These are phyloP conservation scores for Cryptosporidium parvum DNA, from an alignment of 169 alveolate species.

Conservation along the genomic window DNA sequence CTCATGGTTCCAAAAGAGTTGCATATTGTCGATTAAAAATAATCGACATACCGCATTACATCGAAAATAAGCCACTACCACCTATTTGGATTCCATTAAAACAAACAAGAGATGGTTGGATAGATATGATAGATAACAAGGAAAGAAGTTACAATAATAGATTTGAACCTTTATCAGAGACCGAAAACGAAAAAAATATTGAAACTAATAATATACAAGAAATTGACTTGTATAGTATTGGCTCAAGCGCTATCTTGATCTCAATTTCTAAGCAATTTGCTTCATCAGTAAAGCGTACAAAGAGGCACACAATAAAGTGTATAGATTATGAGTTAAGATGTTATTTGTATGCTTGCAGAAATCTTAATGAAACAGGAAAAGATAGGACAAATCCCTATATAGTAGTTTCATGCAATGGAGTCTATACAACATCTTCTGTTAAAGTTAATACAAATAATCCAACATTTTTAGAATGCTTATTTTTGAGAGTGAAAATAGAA, in stretches of 20 bases:
- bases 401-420: constrained; percentile 85
- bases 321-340: constrained; percentile 89
- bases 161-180: constrained; percentile 2
- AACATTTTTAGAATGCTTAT: constrained; percentile 85
- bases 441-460: constrained; percentile 82
- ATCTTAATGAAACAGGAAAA: constrained; percentile 79
- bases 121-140: constrained; percentile 79
- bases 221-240: constrained; percentile 62
- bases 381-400: constrained; percentile 85
- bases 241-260: constrained; percentile 60
- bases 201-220: constrained; percentile 26
- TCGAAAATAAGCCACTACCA: constrained; percentile 83
- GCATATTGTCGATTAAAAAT: constrained; percentile 81
- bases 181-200: constrained; percentile 8
- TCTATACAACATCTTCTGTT: constrained; percentile 81
- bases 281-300: constrained; percentile 42
- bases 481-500: constrained; percentile 77
- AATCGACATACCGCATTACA: constrained; percentile 82
- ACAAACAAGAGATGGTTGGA: constrained; percentile 82
- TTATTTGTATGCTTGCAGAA: constrained; percentile 87
- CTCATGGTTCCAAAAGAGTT: constrained; percentile 78
- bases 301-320: constrained; percentile 57
- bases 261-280: constrained; percentile 45
- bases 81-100: constrained; percentile 89
- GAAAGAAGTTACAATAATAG: constrained; percentile 23